A percentile compares a stretch with the other conserved stretches of the same genome.
These are phyloP conservation scores for Plenodomus biglobosus DNA, from an alignment of 2,329 filamentous ascomycete species.

Conservation along the genomic window DNA sequence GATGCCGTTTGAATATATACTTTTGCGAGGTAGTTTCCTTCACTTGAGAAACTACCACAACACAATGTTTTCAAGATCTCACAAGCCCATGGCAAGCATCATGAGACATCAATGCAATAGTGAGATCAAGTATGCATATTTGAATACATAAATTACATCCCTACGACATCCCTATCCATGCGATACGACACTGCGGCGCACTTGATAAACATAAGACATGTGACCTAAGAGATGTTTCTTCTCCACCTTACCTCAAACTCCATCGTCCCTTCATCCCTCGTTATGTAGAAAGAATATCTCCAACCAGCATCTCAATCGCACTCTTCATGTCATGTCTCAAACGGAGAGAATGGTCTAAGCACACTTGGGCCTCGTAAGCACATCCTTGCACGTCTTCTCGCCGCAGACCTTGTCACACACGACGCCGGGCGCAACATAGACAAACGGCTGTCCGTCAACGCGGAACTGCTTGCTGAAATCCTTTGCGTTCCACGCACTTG, in stretches of 20 bases:
- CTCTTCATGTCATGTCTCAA: too few relatives aligned
- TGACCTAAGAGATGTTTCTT: neutral
- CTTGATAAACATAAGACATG: neutral
- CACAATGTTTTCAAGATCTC: too few relatives aligned
- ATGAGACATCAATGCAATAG: too few relatives aligned
- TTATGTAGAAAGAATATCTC: neutral
- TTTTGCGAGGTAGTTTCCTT: too few relatives aligned
- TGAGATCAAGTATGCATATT: neutral
- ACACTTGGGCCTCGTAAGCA: conserved; percentile 25
- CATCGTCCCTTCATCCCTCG: neutral
- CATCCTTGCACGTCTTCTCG: conserved; percentile 24
- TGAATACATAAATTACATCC: neutral
- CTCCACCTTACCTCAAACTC: neutral
- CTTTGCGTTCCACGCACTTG: conserved; percentile 21
- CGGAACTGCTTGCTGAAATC: conserved; percentile 34
- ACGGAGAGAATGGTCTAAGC: too few relatives aligned
- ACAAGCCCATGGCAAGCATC: too few relatives aligned
- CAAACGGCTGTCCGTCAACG: conserved; percentile 26
- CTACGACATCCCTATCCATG: neutral
- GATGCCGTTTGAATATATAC: too few relatives aligned
- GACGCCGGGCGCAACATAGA: conserved; percentile 23
- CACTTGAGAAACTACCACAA: too few relatives aligned
- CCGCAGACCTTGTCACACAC: conserved; percentile 27
- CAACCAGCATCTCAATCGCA: too few relatives aligned
- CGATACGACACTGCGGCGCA: neutral